Evolutionary conservation across 75 land plant genomes (phyloP).

Genomic region (Sequoiadendron giganteum): DNA sequence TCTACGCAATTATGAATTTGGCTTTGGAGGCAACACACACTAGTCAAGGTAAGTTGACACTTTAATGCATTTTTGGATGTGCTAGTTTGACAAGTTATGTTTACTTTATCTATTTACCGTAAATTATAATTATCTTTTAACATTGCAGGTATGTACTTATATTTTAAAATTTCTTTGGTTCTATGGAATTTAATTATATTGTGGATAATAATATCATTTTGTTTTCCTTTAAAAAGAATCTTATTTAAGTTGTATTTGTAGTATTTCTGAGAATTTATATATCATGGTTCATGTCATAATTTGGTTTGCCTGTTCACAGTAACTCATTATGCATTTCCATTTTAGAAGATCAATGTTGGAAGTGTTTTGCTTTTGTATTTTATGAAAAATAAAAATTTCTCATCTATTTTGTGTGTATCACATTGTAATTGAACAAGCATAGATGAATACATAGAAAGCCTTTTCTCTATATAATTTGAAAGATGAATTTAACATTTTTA

Average conservation of each 20-base stretch:
- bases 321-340: not conserved
- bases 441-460: not conserved
- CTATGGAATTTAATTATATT: no score
- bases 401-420: not conserved
- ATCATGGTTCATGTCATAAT: not conserved
- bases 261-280: not conserved
- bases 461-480: no score
- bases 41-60: slow-evolving; percentile 42
- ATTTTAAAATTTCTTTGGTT: not conserved
- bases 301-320: not conserved
- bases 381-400: not conserved
- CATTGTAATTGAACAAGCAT: no score
- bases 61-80: not conserved
- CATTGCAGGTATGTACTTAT: not conserved
- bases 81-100: not conserved
- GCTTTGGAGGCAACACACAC: slow-evolving; percentile 54
- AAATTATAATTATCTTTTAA: not conserved
- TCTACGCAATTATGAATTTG: slow-evolving; percentile 61
- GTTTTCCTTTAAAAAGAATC: not conserved
- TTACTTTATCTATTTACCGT: not conserved
- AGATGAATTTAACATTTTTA: no score
- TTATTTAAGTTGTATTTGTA: not conserved
- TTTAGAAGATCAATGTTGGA: not conserved
- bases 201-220: not conserved
- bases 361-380: not conserved